Percentiles rank a stretch among this genome's conserved stretches.
These are phyloP conservation scores for Yamadazyma phyllophila DNA, from an alignment of 805 yeast species.

Conservation along the genomic window DNA sequence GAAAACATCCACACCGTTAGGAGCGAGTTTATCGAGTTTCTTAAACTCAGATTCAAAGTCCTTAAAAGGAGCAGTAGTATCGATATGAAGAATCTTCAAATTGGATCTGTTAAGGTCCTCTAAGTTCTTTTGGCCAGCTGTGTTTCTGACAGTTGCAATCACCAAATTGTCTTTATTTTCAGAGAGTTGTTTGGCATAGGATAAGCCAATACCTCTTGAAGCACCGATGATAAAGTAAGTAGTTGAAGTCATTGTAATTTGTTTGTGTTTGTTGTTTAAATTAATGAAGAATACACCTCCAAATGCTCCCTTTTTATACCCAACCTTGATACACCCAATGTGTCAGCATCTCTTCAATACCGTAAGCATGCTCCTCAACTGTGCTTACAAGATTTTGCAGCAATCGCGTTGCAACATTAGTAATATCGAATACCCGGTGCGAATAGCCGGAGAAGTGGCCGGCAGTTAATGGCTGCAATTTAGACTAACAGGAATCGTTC, in stretches of 20 bases:
- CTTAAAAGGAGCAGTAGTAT: slow-evolving; percentile 3
- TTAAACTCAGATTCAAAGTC: slow-evolving; percentile 8
- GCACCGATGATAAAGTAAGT: slow-evolving; percentile 32
- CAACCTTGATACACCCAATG: too few species aligned
- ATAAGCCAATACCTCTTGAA: slow-evolving; percentile 41
- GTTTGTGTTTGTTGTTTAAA: too few species aligned
- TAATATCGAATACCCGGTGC: not conserved
- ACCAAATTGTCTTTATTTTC: slow-evolving; percentile 26
- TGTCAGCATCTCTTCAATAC: too few species aligned
- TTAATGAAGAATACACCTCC: too few species aligned
- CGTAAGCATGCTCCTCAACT: too few species aligned
- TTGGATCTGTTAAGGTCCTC: not conserved
- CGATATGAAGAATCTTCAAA: slow-evolving; percentile 7
- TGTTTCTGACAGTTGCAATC: slow-evolving; percentile 39
- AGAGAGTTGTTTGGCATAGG: slow-evolving; percentile 22
- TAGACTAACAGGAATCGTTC: not conserved
- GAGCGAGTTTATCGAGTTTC: slow-evolving; percentile 7
- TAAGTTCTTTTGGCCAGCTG: slow-evolving; percentile 17
- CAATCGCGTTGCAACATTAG: not conserved
- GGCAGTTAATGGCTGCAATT: not conserved
- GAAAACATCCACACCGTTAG: slow-evolving; percentile 25
- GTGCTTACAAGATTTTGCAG: not conserved
- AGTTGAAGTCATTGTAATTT: not conserved
- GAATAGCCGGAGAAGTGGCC: not conserved
- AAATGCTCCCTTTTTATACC: not conserved